Evolutionary conservation across 306 rosid genomes (phyloP).

Genomic region (Cicer pinnatifidum): DNA sequence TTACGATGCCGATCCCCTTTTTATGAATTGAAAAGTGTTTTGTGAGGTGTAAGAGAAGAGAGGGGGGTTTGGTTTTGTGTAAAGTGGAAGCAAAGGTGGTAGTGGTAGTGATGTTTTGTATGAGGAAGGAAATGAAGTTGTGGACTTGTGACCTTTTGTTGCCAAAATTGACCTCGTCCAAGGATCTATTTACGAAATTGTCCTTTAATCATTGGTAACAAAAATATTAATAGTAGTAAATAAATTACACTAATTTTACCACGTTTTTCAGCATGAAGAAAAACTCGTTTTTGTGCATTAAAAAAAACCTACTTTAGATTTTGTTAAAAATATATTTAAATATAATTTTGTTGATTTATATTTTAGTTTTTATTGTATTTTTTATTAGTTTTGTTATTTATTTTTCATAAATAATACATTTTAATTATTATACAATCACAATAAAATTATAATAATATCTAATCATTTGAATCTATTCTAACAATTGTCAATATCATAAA

Average conservation of each 20-base stretch:
- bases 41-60: background rate
- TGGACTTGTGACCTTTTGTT: background rate
- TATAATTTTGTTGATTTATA: too few species aligned
- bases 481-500: too few species aligned
- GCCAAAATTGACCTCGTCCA: background rate
- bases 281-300: background rate
- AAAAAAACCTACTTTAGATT: background rate
- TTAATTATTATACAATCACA: too few species aligned
- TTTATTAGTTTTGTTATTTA: too few species aligned
- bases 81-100: conserved; percentile 12
- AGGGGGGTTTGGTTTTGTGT: background rate
- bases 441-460: too few species aligned
- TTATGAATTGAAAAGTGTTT: background rate
- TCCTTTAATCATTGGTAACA: background rate
- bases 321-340: background rate
- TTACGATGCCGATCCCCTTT: conserved; percentile 6
- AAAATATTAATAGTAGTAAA: background rate
- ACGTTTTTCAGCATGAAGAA: background rate
- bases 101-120: background rate
- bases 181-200: background rate
- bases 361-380: too few species aligned
- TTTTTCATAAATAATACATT: too few species aligned
- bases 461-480: too few species aligned
- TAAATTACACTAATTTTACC: background rate
- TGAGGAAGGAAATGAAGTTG: background rate